Base-by-base conservation (phyloP, 768 basidiomycete species). In the Termitomyces sp. region DNA sequence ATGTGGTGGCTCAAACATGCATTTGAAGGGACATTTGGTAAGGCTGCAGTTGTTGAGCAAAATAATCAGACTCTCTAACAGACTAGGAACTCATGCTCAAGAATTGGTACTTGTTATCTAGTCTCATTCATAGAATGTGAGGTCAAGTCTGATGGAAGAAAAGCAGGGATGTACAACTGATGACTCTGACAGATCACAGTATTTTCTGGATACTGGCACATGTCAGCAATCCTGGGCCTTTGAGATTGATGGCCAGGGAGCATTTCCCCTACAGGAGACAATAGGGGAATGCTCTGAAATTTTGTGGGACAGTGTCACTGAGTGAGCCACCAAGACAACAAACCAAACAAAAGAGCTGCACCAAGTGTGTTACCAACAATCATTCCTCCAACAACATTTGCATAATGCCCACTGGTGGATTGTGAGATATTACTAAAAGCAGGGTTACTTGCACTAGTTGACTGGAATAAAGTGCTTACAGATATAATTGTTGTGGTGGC, bases 311-410 rank as follows among this genome's bases (percentile, higher is more conserved):
- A 64, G 34, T 60, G 67, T 23, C 65, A 64, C 12, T 63, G 66
- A 32, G 37, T 51, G 21, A 69, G 48, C 47, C 48, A 63, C 66
- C 67, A 70, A 47, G 47, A 75, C 11, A 64, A 53, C 7, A 69
- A 23, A 4, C 62, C 75, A 17, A 56, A 66, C n/a, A 81, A 58
- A 32, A 77, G 42, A 4, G 68, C 70, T 21, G 75, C 53, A 21
- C 69, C 76, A 12, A 75, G 60, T 7, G 77, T 45, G 3, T 73
- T 77, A 17, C 77, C 79, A 8, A 81, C 70, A 25, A 76, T 69
- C n/a, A 79, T 78, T 34, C 80, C 82, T 2, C 77, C 75, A 19
- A 83, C 72, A 9, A 66, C 65, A 62, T 75, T 71, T 10, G 74
- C 75, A 17, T 68, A 73, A 54, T 32, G 29, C 61, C 40, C 14